Evolutionary conservation across 1,284 basidiomycete genomes (phyloP).

Genomic region (Pholiota adiposa): DNA sequence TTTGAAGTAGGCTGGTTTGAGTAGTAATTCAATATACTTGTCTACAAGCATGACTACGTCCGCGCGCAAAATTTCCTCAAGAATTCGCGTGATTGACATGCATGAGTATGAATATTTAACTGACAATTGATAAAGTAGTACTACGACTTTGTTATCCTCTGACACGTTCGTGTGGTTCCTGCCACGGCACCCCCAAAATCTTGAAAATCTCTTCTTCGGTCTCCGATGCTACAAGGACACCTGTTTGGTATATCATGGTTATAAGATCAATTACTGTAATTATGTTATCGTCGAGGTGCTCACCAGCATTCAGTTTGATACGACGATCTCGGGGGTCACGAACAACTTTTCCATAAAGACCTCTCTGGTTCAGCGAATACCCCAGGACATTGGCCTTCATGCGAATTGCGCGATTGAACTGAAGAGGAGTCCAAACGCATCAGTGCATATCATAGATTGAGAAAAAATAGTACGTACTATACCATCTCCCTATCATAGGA

Average conservation of each 20-base stretch:
- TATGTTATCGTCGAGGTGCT: conserved; percentile 24
- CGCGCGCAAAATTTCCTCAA: too few species aligned
- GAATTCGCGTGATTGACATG: too few species aligned
- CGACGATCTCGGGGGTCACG: conserved; percentile 65
- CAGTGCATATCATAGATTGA: neutral
- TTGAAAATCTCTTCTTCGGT: conserved; percentile 87
- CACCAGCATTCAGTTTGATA: conserved; percentile 71
- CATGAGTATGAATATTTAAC: too few species aligned
- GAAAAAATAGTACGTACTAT: conserved; percentile 56
- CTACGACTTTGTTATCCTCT: too few species aligned
- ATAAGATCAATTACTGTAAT: neutral
- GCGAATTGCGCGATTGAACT: conserved; percentile 92
- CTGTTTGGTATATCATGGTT: conserved; percentile 40
- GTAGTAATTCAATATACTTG: too few species aligned
- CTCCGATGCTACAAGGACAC: conserved; percentile 76
- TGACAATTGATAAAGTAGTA: too few species aligned
- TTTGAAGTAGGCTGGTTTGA: too few species aligned
- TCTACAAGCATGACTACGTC: too few species aligned
- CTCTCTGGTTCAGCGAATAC: conserved; percentile 86
- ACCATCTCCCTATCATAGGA: conserved; percentile 66
- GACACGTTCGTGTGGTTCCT: conserved; percentile 75
- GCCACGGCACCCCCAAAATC: conserved; percentile 77
- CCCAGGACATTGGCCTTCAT: conserved; percentile 83
- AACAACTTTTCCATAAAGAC: conserved; percentile 74
- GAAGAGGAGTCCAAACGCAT: conserved; percentile 2